phyloP scores from a whole-genome alignment of 2,329 filamentous ascomycete genomes.

The Coniella vitis region DNA sequence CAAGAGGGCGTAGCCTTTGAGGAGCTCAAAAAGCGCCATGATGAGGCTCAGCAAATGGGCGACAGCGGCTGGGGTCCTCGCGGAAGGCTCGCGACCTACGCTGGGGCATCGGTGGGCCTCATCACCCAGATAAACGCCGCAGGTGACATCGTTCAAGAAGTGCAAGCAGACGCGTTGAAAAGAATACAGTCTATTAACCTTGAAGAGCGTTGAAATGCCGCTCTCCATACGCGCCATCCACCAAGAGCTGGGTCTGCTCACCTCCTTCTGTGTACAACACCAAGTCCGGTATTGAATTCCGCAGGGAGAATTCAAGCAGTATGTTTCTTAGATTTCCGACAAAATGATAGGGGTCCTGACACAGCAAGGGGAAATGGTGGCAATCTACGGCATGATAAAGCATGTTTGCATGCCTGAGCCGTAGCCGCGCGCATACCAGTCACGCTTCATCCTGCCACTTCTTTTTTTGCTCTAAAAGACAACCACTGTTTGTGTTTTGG shows the following conservation, averaged over 20 bases:
- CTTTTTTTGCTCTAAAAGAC: not conserved
- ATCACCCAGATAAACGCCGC: slow-evolving; percentile 34
- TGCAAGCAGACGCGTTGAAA: slow-evolving; percentile 23
- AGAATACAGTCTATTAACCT: slow-evolving; percentile 13
- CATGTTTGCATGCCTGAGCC: no score
- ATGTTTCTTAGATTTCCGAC: not conserved
- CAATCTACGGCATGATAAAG: no score
- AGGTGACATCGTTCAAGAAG: slow-evolving; percentile 28
- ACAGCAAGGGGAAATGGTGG: no score
- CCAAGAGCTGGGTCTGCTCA: no score
- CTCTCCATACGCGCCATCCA: no score
- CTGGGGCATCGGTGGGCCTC: slow-evolving; percentile 38
- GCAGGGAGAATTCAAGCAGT: no score
- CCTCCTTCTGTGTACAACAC: no score
- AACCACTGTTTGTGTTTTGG: no score
- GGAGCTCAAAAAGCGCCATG: slow-evolving; percentile 36
- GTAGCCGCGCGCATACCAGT: not conserved
- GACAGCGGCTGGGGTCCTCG: slow-evolving; percentile 41
- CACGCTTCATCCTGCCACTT: not conserved
- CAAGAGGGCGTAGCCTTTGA: slow-evolving; percentile 33
- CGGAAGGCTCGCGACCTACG: slow-evolving; percentile 44
- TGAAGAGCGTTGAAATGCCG: not conserved
- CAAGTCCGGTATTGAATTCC: no score
- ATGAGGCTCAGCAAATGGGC: slow-evolving; percentile 31
- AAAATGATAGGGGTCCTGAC: not conserved